A percentile compares a stretch with the other conserved stretches of the same genome.
phyloP scores from a whole-genome alignment of 306 rosid genomes.

The Psophocarpus tetragonolobus region DNA sequence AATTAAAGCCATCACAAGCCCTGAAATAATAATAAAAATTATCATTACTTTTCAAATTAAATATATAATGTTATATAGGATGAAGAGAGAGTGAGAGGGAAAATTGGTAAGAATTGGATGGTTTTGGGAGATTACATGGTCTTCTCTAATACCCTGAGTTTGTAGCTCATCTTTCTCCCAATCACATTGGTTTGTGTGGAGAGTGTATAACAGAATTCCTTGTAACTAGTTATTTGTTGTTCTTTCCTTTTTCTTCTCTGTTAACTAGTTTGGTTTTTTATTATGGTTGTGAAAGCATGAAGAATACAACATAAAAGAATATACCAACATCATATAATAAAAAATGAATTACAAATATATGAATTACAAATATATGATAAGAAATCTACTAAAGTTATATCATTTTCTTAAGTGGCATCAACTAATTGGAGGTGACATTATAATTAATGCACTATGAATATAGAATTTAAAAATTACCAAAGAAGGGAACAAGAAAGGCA shows the following conservation, averaged over 20 bases:
- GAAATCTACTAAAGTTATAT: background rate
- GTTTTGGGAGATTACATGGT: background rate
- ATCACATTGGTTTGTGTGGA: background rate
- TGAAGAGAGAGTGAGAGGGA: background rate
- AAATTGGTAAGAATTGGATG: background rate
- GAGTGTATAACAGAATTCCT: background rate
- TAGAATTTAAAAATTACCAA: conserved; percentile 49
- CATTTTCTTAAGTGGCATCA: background rate
- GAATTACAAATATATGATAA: background rate
- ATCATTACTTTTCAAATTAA: background rate
- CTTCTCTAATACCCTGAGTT: background rate
- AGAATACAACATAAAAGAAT: background rate
- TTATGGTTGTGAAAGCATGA: background rate
- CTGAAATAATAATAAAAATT: conserved; percentile 47
- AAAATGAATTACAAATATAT: background rate
- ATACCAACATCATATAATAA: background rate
- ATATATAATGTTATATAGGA: background rate
- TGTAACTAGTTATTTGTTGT: background rate
- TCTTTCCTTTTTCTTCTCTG: background rate
- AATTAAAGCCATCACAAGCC: conserved; percentile 69
- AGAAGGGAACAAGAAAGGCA: conserved; percentile 77
- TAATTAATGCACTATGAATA: background rate
- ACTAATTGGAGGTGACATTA: background rate
- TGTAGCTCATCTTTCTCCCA: background rate
- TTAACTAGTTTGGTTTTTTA: background rate